phyloP scores from a whole-genome alignment of 164 flowering plant genomes.

The Hamamelis virginiana region DNA sequence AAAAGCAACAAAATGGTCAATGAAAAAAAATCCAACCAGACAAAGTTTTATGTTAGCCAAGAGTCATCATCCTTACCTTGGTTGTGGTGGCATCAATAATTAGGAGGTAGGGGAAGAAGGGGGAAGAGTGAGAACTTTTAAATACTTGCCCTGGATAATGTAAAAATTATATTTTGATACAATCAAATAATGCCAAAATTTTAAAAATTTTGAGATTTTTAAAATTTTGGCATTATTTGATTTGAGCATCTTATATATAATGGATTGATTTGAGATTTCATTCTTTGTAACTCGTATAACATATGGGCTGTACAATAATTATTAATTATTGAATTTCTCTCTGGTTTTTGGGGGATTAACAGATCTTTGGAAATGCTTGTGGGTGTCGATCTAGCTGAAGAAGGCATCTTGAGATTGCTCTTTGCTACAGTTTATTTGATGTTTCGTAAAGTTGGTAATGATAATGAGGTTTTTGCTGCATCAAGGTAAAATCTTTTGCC shows the following conservation, averaged over 20 bases:
- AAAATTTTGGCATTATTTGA: background rate
- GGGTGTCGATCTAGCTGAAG: constrained; percentile 74
- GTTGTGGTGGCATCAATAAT: no score
- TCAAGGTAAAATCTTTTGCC: constrained; percentile 53
- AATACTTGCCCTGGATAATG: no score
- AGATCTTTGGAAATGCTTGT: constrained; percentile 88
- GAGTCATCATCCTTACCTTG: no score
- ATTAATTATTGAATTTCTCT: background rate
- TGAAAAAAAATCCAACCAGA: no score
- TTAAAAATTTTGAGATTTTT: no score
- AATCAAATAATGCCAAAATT: no score
- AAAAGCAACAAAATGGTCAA: no score
- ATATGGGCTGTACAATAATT: background rate
- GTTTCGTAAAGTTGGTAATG: constrained; percentile 52
- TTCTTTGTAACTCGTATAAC: background rate
- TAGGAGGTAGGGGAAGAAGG: no score
- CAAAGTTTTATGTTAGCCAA: no score
- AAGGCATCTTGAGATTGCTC: constrained; percentile 80
- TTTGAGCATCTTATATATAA: background rate
- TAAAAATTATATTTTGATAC: no score
- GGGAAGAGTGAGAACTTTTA: no score
- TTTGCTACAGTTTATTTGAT: constrained; percentile 68
- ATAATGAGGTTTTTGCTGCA: constrained; percentile 74
- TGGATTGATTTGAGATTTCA: background rate
- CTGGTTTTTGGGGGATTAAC: constrained; percentile 15